Percentiles rank a stretch among this genome's conserved stretches.
Conservation (phyloP, 768 basidiomycete genomes). For the Kwoniella mangroviensis region DNA sequence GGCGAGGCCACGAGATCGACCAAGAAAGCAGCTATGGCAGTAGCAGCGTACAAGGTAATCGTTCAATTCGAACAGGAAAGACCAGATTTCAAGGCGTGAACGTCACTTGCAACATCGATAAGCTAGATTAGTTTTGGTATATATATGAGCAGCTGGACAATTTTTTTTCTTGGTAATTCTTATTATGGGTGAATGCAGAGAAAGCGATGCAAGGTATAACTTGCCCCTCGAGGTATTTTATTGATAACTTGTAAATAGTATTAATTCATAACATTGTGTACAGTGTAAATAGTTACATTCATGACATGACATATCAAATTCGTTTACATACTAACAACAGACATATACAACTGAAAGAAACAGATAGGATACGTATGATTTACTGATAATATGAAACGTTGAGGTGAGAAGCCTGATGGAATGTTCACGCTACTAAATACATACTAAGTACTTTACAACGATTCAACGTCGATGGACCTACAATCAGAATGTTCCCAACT, state of each 20-base stretch:
- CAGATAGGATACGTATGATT: no score
- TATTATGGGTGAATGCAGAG: background rate
- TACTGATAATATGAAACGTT: no score
- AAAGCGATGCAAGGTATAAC: background rate
- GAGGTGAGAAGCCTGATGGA: no score
- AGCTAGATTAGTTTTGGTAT: no score
- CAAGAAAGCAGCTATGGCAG: slow-evolving; percentile 35
- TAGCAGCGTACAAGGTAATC: slow-evolving; percentile 45
- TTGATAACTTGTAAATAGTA: background rate
- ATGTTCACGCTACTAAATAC: no score
- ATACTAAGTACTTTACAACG: no score
- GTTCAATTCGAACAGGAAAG: slow-evolving; percentile 25
- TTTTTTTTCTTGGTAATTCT: background rate
- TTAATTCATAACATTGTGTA: background rate
- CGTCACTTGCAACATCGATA: background rate
- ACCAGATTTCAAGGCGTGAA: slow-evolving; percentile 12
- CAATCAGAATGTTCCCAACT: no score
- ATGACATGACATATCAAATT: background rate
- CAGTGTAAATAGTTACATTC: background rate
- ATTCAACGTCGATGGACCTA: no score
- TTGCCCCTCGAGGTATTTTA: background rate
- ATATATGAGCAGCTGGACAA: no score
- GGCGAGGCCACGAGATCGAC: slow-evolving; percentile 35
- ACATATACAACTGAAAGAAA: no score
- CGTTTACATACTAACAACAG: background rate